phyloP scores from a whole-genome alignment of 2,329 filamentous ascomycete genomes.

The Neopestalotiopsis sp. region DNA sequence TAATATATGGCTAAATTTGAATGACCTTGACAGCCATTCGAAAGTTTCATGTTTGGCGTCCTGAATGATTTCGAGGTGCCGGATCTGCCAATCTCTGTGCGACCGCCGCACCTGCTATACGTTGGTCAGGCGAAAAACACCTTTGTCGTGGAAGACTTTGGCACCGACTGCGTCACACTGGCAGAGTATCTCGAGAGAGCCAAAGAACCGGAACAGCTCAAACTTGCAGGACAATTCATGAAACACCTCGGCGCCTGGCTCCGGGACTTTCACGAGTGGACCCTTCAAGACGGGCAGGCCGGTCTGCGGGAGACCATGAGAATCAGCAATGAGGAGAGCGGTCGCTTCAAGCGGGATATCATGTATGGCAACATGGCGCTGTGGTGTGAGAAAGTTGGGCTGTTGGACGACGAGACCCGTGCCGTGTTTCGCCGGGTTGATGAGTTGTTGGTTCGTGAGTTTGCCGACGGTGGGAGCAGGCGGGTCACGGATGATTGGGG shows the following conservation, averaged over 20 bases:
- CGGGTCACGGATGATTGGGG: slow-evolving; percentile 25
- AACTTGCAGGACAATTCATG: not conserved
- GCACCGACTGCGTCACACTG: not conserved
- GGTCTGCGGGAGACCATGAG: slow-evolving; percentile 26
- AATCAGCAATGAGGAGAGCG: slow-evolving; percentile 38
- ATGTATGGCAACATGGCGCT: slow-evolving; percentile 43
- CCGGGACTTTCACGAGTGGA: slow-evolving; percentile 42
- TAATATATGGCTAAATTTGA: not conserved
- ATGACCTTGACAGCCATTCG: not conserved
- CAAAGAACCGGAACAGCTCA: not conserved
- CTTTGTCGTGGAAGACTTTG: slow-evolving; percentile 6
- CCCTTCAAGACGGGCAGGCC: slow-evolving; percentile 27
- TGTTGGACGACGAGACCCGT: slow-evolving; percentile 33
- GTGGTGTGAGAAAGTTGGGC: slow-evolving; percentile 38
- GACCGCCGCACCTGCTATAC: not conserved
- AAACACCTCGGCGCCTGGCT: slow-evolving; percentile 36
- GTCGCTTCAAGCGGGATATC: slow-evolving; percentile 41
- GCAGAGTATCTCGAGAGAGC: not conserved
- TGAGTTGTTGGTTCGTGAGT: slow-evolving; percentile 11
- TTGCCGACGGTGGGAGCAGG: not conserved
- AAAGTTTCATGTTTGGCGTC: not conserved
- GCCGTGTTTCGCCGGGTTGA: slow-evolving; percentile 36
- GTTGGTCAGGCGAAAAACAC: not conserved
- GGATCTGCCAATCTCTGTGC: not conserved
- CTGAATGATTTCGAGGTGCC: not conserved